A percentile compares a stretch with the other conserved stretches of the same genome.
Evolutionary conservation across 2,329 filamentous ascomycete genomes (phyloP).

Genomic region (Xylaria sp.): DNA sequence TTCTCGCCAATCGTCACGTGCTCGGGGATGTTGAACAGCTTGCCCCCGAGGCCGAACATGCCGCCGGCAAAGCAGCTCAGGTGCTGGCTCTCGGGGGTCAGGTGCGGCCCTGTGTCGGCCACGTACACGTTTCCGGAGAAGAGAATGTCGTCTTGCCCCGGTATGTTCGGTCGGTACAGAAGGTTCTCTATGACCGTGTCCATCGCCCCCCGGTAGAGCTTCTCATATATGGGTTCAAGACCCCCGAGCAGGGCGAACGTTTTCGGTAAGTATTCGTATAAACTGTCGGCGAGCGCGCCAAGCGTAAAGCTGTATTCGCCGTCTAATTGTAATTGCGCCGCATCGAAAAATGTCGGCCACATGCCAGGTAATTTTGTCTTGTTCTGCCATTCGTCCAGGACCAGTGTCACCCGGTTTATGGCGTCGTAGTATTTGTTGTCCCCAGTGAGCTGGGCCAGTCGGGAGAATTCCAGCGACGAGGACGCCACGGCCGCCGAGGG

Average conservation of each 20-base stretch:
- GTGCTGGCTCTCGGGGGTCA: slow-evolving; percentile 44
- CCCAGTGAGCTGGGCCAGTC: slow-evolving; percentile 69
- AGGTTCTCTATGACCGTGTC: slow-evolving; percentile 63
- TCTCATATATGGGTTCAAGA: slow-evolving; percentile 59
- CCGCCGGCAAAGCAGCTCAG: slow-evolving; percentile 53
- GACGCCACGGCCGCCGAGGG: slow-evolving; percentile 54
- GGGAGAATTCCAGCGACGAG: slow-evolving; percentile 70
- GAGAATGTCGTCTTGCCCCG: slow-evolving; percentile 63
- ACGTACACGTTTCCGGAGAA: slow-evolving; percentile 52
- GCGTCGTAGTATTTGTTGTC: slow-evolving; percentile 75
- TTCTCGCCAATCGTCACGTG: slow-evolving; percentile 51
- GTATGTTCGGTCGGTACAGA: slow-evolving; percentile 71
- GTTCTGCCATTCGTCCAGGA: slow-evolving; percentile 70
- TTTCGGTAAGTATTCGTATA: slow-evolving; percentile 65
- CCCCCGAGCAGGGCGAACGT: slow-evolving; percentile 70
- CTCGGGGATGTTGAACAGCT: slow-evolving; percentile 47
- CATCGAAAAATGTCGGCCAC: slow-evolving; percentile 71
- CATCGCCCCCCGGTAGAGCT: slow-evolving; percentile 65
- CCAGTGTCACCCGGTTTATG: slow-evolving; percentile 70
- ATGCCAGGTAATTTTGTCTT: slow-evolving; percentile 73
- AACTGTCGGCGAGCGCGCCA: slow-evolving; percentile 57
- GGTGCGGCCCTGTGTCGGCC: slow-evolving; percentile 29
- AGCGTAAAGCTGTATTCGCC: slow-evolving; percentile 50
- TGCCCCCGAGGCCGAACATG: slow-evolving; percentile 50
- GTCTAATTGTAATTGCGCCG: slow-evolving; percentile 49